phyloP scores from a whole-genome alignment of 257 asterid genomes.

The Forsythia viridissima region DNA sequence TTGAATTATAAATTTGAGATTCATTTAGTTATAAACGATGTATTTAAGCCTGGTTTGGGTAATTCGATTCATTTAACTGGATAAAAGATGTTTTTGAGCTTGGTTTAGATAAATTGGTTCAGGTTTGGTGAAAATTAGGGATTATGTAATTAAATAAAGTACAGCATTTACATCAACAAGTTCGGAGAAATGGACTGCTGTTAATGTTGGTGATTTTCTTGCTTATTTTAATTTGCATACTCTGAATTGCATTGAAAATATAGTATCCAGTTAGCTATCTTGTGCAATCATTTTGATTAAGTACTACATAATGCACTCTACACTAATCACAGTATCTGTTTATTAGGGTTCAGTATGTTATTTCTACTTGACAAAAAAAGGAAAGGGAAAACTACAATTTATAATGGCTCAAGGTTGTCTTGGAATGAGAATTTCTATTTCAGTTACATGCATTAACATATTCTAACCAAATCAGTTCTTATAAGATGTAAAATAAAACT shows the following conservation, averaged over 20 bases:
- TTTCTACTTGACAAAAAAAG: not conserved
- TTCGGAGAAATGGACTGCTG: not conserved
- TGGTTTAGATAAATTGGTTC: conserved; percentile 20
- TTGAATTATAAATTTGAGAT: not conserved
- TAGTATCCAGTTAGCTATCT: not conserved
- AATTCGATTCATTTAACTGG: conserved; percentile 21
- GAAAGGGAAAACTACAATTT: not conserved
- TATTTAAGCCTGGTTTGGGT: not conserved
- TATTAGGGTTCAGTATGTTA: not conserved
- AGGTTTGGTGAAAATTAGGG: conserved; percentile 15
- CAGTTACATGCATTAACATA: not conserved
- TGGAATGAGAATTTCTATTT: not conserved
- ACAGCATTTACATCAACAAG: not conserved
- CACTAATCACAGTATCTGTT: not conserved
- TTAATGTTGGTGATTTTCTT: not conserved
- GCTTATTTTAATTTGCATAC: not conserved
- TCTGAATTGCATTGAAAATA: not conserved
- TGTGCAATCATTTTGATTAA: not conserved
- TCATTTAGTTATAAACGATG: not conserved
- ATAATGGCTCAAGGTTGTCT: conserved; percentile 3
- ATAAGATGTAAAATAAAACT: not conserved
- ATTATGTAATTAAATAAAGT: not conserved
- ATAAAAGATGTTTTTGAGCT: conserved; percentile 7
- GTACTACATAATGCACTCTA: not conserved
- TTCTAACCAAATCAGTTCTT: conserved; percentile 9